Base-by-base conservation (phyloP, 2,329 filamentous ascomycete species). In the Aspergillus ochraceus region DNA sequence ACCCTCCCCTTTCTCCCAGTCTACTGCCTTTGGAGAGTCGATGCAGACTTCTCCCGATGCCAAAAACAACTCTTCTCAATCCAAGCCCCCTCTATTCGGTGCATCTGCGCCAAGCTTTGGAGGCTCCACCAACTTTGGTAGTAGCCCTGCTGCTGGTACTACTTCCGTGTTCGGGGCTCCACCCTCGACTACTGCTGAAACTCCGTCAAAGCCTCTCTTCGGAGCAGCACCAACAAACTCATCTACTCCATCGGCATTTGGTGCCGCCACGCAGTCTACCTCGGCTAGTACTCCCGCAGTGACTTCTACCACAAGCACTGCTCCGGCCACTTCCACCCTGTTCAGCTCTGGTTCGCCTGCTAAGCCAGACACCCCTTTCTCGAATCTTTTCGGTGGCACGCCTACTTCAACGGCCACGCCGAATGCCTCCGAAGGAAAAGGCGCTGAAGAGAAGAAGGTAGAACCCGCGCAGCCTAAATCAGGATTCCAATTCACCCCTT, bases 31-130 rank as follows among this genome's bases (percentile, higher is more conserved):
- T 46, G 57, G 64, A 9, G 72, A 74, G 47, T 67, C 69, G 10
- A 75, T 75, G 72, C 72, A 74, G 52, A 74, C 69, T 19, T 74
- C 73, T 5, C 72, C 73, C 5, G 71, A 74, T 36, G 64, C 65
- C 2, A 71, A 70, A 52, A 59, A 59, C 32, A 61, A 51, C 30
- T 58, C 60, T 49, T 45, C 54, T 17, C 58, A 55, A 22, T 56
- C 62, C 24, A 70, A 69, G 51, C 47, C 65, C 32, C 64, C 60
- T 22, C 60, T 68, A 2, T 73, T 72, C 36, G 67, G 67, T 42
- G 59, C 63, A 17, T 50, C 60, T 30, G 57, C 51, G 26, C 45
- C 64, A 36, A 57, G 60, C 22, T 72, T 72, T 47, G 63, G 61
- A 36, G 55, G 59, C 14, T 58, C 63, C 20, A 58, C 62, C 4